Evolutionary conservation across 2,329 filamentous ascomycete species (phyloP), one percentile per base, ranked within the genome.

Genomic region (Epichloe bromicola): DNA sequence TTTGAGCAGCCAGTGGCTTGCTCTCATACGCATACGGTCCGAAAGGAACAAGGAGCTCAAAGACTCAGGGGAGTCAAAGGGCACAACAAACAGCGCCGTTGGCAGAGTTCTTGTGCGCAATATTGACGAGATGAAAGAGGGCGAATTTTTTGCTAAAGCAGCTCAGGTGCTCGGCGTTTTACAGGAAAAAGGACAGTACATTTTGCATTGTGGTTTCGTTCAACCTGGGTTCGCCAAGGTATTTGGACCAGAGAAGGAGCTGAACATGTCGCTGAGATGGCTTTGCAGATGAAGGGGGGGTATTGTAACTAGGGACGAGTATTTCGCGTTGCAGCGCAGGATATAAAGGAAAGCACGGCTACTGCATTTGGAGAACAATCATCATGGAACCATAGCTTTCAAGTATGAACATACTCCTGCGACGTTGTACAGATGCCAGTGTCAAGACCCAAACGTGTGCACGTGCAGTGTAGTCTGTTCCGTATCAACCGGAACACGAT

Each of bases 151-250:
- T 49, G 48, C 39, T 15, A 15, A 39, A 37, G 48, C 20, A 50
- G 51, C 46, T 46, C 30, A 41, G 51, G 47, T 49, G 51, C 51
- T 49, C 19, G 51, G 51, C 51, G 51, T 52, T 52, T 49, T 37
- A 39, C 12, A 48, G 26, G 42, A 52, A 7, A 43, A 43, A 19
- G 37, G 40, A 20, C 33, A 12, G 26, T 45, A 11, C 12, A 36
- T 34, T 51, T 30, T 46, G 36, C 23, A 46, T 39, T 40, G 26
- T 17, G 46, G 26, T 46, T 38, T 17, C 38, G 26, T 10, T 15
- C 34, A 19, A 20, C 26, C 47, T 34, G 45, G 30, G 7, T 23
- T 19, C 40, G 23, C 11, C 4, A 11, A 37, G 20, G 20, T 30
- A 37, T 45, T 30, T 37, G 14, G 41, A 44, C 11, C 46, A 30